These are phyloP conservation scores for Aspergillus unguis DNA, from an alignment of 2,329 filamentous ascomycete genomes.

Conservation along the genomic window DNA sequence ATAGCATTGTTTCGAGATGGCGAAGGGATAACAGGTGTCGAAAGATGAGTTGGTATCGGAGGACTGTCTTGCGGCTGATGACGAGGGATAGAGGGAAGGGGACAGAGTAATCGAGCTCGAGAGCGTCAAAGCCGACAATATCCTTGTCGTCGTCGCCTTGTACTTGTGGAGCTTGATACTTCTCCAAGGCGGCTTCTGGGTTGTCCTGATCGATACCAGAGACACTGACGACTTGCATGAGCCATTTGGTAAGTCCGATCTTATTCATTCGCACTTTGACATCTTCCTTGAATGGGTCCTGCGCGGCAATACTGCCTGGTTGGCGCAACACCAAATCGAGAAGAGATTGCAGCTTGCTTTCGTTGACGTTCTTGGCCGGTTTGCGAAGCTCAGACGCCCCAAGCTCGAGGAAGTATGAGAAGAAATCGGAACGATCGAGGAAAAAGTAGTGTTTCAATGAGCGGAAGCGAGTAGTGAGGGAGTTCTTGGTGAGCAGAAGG, in stretches of 20 bases:
- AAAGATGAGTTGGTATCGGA: constrained; percentile 93
- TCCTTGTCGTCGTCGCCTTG: constrained; percentile 73
- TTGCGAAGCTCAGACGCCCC: constrained; percentile 86
- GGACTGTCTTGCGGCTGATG: constrained; percentile 93
- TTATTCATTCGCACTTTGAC: constrained; percentile 98
- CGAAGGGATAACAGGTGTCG: constrained; percentile 87
- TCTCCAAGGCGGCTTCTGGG: constrained; percentile 60
- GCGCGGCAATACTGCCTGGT: constrained; percentile 85
- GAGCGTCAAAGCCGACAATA: constrained; percentile 83
- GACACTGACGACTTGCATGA: constrained; percentile 95
- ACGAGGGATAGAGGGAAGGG: constrained; percentile 95
- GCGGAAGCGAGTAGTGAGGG: constrained; percentile 77
- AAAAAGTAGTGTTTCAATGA: constrained; percentile 99
- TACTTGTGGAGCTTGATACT: constrained; percentile 68
- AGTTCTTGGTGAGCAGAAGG: constrained; percentile 87
- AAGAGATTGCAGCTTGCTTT: constrained; percentile 87
- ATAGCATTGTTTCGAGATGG: constrained; percentile 82
- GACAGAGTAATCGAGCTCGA: constrained; percentile 90
- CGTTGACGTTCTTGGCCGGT: constrained; percentile 82
- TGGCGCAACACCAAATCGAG: constrained; percentile 97
- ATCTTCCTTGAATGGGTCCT: constrained; percentile 97
- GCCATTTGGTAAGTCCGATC: constrained; percentile 82
- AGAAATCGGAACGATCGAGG: constrained; percentile 95
- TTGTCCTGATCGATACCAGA: constrained; percentile 87
- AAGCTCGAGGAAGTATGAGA: constrained; percentile 94